phyloP scores from a whole-genome alignment of 2,329 filamentous ascomycete genomes.

The Cercospora janseana region DNA sequence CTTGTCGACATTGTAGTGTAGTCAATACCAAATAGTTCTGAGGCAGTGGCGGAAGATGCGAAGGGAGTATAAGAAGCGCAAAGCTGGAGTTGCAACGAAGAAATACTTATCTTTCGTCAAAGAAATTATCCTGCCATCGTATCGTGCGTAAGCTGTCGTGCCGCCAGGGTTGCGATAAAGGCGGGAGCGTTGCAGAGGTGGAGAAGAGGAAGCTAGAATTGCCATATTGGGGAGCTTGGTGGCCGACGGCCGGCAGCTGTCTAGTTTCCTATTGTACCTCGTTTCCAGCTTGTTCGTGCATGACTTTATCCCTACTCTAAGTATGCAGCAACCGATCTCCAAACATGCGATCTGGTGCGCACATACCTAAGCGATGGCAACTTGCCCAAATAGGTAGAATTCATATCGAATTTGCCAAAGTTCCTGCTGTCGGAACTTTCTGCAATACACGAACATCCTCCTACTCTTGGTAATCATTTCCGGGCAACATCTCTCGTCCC shows the following conservation, averaged over 20 bases:
- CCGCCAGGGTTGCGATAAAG: slow-evolving; percentile 2
- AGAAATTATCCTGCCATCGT: neutral
- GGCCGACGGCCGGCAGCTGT: slow-evolving; percentile 2
- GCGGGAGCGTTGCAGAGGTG: slow-evolving; percentile 2
- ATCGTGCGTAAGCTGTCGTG: neutral
- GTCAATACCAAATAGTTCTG: no score
- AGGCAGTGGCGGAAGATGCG: neutral
- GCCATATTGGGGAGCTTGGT: neutral
- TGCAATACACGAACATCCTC: slow-evolving; percentile 2
- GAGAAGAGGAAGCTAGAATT: slow-evolving; percentile 1
- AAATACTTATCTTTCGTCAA: neutral
- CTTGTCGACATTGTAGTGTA: neutral
- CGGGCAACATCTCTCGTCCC: slow-evolving; percentile 47
- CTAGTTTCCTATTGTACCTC: slow-evolving; percentile 1
- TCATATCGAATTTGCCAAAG: no score
- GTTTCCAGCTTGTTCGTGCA: neutral
- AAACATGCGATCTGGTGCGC: neutral
- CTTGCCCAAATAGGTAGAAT: no score
- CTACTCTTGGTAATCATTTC: slow-evolving; percentile 52
- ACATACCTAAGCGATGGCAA: neutral
- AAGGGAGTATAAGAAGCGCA: neutral
- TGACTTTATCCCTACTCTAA: neutral
- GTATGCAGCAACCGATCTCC: neutral
- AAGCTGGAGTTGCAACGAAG: neutral
- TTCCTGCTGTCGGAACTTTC: no score